Evolutionary conservation across 2,329 filamentous ascomycete genomes (phyloP).

Genomic region (Penicillium aurantiogriseum): DNA sequence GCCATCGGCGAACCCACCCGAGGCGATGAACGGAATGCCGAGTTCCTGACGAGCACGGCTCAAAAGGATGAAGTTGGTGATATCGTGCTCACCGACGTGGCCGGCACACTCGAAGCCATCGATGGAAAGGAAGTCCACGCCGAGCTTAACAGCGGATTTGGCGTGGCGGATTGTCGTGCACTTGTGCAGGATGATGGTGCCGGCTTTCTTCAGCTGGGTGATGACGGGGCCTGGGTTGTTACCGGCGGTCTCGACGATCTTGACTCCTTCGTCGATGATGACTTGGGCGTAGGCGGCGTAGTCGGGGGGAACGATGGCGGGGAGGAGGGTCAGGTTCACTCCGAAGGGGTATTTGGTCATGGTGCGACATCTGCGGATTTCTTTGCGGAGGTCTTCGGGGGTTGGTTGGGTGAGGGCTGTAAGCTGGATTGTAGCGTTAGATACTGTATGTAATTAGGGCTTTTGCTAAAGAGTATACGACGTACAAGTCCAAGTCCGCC

Average conservation of each 20-base stretch:
- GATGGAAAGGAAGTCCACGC: conserved; percentile 94
- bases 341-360: conserved; percentile 69
- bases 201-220: conserved; percentile 76
- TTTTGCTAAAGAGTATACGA: conserved; percentile 1
- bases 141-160: conserved; percentile 84
- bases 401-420: conserved; percentile 80
- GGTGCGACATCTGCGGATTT: conserved; percentile 81
- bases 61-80: conserved; percentile 64
- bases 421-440: conserved; percentile 32
- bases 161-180: conserved; percentile 96
- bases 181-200: conserved; percentile 85
- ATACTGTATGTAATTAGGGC: background rate
- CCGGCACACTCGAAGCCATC: conserved; percentile 97
- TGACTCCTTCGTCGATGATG: conserved; percentile 88
- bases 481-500: conserved; percentile 53
- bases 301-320: conserved; percentile 83
- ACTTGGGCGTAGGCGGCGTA: conserved; percentile 89
- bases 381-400: conserved; percentile 85
- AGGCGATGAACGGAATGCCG: conserved; percentile 87
- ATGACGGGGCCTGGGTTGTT: conserved; percentile 92
- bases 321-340: conserved; percentile 93
- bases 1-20: conserved; percentile 92
- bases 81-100: conserved; percentile 55
- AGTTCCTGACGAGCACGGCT: conserved; percentile 80
- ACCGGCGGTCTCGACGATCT: conserved; percentile 88